Base-by-base conservation (phyloP, 2,329 filamentous ascomycete species). In the Paecilomyces dactylethromorphus region DNA sequence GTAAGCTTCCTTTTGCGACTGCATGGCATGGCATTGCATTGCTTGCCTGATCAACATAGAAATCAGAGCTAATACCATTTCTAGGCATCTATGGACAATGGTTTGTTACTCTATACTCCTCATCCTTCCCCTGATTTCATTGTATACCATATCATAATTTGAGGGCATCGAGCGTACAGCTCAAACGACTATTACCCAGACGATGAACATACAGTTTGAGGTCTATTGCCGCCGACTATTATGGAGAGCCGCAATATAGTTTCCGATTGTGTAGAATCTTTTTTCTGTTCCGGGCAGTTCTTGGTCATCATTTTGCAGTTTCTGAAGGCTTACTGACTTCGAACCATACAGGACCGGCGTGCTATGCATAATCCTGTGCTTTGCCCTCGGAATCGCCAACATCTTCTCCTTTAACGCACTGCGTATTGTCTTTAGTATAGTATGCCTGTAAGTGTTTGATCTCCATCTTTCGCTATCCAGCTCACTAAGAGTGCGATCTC, bases 41-140 rank as follows among this genome's bases (percentile, higher is more conserved):
- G 50, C 50, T 15, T 22, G 50, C 56, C 26, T 63, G 58, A 59
- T 64, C 60, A 60, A 21, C 21, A n/a, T 31, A 3, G 21, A 39
- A 12, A 51, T 32, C 8, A n/a, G 13, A 21, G 50, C 56, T 62
- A 54, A 62, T 45, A n/a, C 53, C n/a, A 54, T 59, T 63, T 68
- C 62, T 62, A 87, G 84, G 84, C 76, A 87, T 87, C 73, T 87
- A 87, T 72, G 85, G 84, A 67, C 85, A 87, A 85, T 87, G 85
- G 84, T 87, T 70, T 75, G 82, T 81, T 5, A 45, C 0, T 21
- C n/a, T 45, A 21, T n/a, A 21, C 5, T 21, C 15, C 39, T 18
- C n/a, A n/a, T 18, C 13, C 35, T n/a, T n/a, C 39, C 39, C 21
- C n/a, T 18, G 35, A n/a, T 29, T 45, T 2, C 32, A 3, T 1